These are phyloP conservation scores for Kazachstania bromeliacearum DNA, from an alignment of 805 yeast species.

Conservation along the genomic window DNA sequence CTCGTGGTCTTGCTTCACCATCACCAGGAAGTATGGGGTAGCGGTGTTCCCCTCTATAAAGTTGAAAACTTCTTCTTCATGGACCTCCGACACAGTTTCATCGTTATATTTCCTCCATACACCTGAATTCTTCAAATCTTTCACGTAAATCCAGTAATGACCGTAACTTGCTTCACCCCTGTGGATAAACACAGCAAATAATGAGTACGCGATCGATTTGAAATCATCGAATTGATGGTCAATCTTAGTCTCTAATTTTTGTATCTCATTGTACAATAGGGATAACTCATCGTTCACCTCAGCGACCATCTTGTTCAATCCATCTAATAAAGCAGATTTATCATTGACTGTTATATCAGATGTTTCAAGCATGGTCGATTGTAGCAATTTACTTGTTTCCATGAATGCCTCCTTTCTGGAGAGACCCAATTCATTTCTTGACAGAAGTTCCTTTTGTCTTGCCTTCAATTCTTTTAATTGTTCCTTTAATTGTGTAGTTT, in stretches of 20 bases:
- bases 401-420: constrained; percentile 43
- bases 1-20: constrained; percentile 54
- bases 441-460: constrained; percentile 35
- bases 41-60: constrained; percentile 66
- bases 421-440: constrained; percentile 41
- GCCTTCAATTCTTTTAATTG: constrained; percentile 37
- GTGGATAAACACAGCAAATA: constrained; percentile 90
- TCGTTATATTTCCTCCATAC: constrained; percentile 88
- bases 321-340: constrained; percentile 5
- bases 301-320: constrained; percentile 38
- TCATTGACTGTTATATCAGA: constrained; percentile 2
- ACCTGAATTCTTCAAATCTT: constrained; percentile 51
- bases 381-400: constrained; percentile 49
- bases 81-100: constrained; percentile 82
- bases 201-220: constrained; percentile 59
- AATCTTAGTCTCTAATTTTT: constrained; percentile 39
- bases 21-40: constrained; percentile 88
- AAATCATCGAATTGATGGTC: constrained; percentile 53
- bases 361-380: constrained; percentile 28
- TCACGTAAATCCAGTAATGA: constrained; percentile 93
- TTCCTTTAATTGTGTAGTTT: constrained; percentile 53
- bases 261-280: constrained; percentile 34
- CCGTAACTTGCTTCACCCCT: constrained; percentile 95
- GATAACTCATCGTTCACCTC: constrained; percentile 39
- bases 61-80: constrained; percentile 54